Evolutionary conservation across 2,329 filamentous ascomycete species (phyloP).

Genomic region (Cordyceps militaris): DNA sequence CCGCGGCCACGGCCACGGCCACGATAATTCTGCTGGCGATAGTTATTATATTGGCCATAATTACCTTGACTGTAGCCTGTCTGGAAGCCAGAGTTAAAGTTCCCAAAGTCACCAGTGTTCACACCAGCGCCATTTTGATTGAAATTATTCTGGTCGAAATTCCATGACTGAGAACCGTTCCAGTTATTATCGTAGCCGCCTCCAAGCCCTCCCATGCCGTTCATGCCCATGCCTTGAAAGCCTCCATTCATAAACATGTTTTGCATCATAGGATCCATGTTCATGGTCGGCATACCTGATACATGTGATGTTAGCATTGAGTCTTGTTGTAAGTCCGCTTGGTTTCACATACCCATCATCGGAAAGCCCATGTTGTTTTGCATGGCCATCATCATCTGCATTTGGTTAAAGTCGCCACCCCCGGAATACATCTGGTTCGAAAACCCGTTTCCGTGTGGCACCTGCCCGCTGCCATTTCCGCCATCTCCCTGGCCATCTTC

Average conservation of each 20-base stretch:
- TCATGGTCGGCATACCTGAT: conserved; percentile 71
- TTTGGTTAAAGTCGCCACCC: conserved; percentile 63
- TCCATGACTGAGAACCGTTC: conserved; percentile 77
- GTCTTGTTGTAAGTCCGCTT: neutral
- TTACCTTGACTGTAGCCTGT: conserved; percentile 79
- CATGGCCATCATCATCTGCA: conserved; percentile 77
- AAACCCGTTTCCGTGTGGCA: conserved; percentile 28
- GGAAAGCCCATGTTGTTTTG: conserved; percentile 62
- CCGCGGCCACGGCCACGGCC: conserved; percentile 61
- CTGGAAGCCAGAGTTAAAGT: conserved; percentile 69
- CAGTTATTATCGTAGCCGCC: conserved; percentile 68
- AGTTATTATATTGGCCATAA: conserved; percentile 78
- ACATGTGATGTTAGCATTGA: neutral
- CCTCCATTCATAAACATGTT: conserved; percentile 74
- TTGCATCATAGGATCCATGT: conserved; percentile 77
- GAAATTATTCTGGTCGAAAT: conserved; percentile 83
- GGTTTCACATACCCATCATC: conserved; percentile 73
- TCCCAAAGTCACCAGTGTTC: conserved; percentile 73
- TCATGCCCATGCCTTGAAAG: conserved; percentile 71
- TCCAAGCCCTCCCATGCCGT: conserved; percentile 70
- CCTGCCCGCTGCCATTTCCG: conserved; percentile 27
- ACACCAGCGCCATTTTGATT: conserved; percentile 79
- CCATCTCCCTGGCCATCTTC: conserved; percentile 24
- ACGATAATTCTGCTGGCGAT: conserved; percentile 59
- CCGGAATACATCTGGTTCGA: conserved; percentile 54